Base-by-base conservation (phyloP, 768 basidiomycete species). In the Leccinum longicurvipes region DNA sequence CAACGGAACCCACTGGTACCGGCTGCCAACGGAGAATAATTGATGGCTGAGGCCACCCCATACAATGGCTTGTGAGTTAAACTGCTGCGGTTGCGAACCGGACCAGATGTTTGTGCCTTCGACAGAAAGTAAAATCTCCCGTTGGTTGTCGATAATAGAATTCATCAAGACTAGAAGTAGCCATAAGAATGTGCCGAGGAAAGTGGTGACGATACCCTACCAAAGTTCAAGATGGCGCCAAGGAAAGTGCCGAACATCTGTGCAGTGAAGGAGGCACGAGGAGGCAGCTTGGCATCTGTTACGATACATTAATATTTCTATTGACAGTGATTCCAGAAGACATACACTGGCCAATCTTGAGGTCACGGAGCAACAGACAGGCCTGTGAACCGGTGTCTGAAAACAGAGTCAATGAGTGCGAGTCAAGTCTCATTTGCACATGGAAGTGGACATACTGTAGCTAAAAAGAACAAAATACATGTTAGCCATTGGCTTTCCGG, bases 211-310 rank as follows among this genome's bases (percentile, higher is more conserved):
- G 11, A 7, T 27, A 27, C 50, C 73, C 45, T 46, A 78, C 80
- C 57, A 51, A 76, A 81, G 63, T 78, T 80, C 47, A 80, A 63
- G 51, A 79, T 60, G 34, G 76, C 71, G 8, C 79, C 84, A 31
- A 86, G 70, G 42, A 87, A 67, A 6, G 83, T 80, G 1, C 86
- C 84, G 46, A 78, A 51, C 29, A 74, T 76, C 63, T 86, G 84
- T 7, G 82, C 82, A 19, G 77, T 74, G 67, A 87, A 86, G 3
- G 85, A 81, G 31, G 79, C 79, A 9, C 84, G 81, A 45, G 85
- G 85, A 34, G 85, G 82, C 41, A 87, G 76, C 70, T 86, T 86
- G 23, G 78, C 57, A 52, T 72, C 69, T 70, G 32, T 48, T 1
- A 25, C n/a, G 4, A 49, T 19, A 9, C 12, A 39, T 60, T 7